Evolutionary conservation across 352 stramenopile genomes (phyloP).

Genomic region (Elongisporangium anandrum): DNA sequence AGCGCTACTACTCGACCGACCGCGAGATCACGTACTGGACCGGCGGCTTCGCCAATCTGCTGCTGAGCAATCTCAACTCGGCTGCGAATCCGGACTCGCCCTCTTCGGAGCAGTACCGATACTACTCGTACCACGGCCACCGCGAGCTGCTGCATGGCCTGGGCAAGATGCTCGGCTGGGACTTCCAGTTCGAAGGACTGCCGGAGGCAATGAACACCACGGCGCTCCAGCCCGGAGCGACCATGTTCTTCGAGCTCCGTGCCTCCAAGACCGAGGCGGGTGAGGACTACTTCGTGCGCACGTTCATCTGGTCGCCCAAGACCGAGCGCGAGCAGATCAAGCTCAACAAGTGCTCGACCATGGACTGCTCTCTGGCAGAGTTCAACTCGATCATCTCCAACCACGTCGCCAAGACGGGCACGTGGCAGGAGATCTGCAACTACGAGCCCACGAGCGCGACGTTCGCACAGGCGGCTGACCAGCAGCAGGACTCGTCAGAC

Average conservation of each 20-base stretch:
- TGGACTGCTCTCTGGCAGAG: slow-evolving; percentile 68
- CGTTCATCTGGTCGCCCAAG: slow-evolving; percentile 70
- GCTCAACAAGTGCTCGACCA: slow-evolving; percentile 70
- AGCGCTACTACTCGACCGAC: slow-evolving; percentile 79
- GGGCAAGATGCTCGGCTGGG: slow-evolving; percentile 75
- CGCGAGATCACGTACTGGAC: slow-evolving; percentile 83
- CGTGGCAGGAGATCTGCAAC: slow-evolving; percentile 80
- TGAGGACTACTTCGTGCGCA: slow-evolving; percentile 65
- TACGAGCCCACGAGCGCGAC: slow-evolving; percentile 29
- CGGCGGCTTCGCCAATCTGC: slow-evolving; percentile 62
- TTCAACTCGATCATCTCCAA: slow-evolving; percentile 67
- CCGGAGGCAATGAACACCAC: slow-evolving; percentile 62
- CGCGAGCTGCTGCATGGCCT: slow-evolving; percentile 74
- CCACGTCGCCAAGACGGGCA: slow-evolving; percentile 65
- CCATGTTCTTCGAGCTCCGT: slow-evolving; percentile 82
- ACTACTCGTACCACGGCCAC: slow-evolving; percentile 81
- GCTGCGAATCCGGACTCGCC: slow-evolving; percentile 45
- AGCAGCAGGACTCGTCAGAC: slow-evolving; percentile 13
- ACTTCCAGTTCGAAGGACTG: slow-evolving; percentile 68
- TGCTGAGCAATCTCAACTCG: slow-evolving; percentile 55
- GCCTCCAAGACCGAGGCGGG: slow-evolving; percentile 14
- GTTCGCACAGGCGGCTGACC: slow-evolving; percentile 7
- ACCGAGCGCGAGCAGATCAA: slow-evolving; percentile 64
- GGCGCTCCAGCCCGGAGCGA: slow-evolving; percentile 63
- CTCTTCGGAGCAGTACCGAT: slow-evolving; percentile 53